Conservation (phyloP, 768 basidiomycete genomes). For the Naganishia onofrii region DNA sequence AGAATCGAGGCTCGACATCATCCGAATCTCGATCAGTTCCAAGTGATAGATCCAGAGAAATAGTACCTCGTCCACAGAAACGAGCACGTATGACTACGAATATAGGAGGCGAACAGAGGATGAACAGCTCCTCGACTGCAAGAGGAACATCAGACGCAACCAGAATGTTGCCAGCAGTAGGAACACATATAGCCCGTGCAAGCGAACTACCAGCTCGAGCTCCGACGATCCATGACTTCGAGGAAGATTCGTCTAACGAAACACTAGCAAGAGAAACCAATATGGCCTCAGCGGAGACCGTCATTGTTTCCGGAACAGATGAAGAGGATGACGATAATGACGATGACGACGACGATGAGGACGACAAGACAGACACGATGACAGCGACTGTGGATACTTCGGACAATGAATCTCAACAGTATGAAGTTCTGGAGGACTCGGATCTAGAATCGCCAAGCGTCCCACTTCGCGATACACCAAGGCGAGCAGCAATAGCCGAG, state of each 20-base stretch:
- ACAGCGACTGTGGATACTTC: conserved; percentile 3
- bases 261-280: not conserved
- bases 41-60: not conserved
- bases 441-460: not conserved
- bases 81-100: not conserved
- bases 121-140: not conserved
- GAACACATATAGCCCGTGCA: not conserved
- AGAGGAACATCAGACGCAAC: not conserved
- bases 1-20: not conserved
- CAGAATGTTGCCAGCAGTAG: not conserved
- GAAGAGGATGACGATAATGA: not conserved
- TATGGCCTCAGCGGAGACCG: conserved; percentile 6
- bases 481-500: not conserved
- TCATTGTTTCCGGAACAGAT: not conserved
- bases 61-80: not conserved
- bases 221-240: not conserved
- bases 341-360: not conserved
- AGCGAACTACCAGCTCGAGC: not conserved
- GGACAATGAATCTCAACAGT: not conserved
- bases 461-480: not conserved
- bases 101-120: conserved; percentile 6
- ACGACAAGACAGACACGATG: conserved; percentile 15
- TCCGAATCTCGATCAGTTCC: not conserved
- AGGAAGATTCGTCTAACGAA: conserved; percentile 8
- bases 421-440: not conserved